phyloP scores from a whole-genome alignment of 345 rosid species.

The Citrus cavaleriei region DNA sequence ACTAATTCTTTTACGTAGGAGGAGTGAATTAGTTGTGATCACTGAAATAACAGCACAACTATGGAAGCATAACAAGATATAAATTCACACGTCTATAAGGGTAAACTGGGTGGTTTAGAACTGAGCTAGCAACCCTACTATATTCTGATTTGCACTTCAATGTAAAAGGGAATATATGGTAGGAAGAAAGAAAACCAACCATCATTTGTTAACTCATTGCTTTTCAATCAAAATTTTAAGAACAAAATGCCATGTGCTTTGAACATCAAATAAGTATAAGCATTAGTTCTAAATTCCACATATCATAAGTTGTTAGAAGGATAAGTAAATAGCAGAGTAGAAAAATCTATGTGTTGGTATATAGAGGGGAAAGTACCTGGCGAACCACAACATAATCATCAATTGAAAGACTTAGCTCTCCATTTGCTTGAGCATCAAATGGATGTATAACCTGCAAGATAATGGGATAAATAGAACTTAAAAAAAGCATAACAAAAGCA shows the following conservation, averaged over 20 bases:
- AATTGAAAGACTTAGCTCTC: conserved; percentile 69
- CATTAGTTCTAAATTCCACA: not conserved
- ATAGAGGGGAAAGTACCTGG: conserved; percentile 43
- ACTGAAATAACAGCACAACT: too few species aligned
- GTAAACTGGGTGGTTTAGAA: not conserved
- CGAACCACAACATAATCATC: conserved; percentile 81
- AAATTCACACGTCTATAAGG: not conserved
- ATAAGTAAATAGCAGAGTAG: not conserved
- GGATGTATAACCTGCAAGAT: conserved; percentile 69
- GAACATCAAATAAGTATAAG: not conserved
- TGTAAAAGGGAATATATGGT: not conserved
- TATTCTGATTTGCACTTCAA: not conserved
- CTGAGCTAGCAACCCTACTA: not conserved
- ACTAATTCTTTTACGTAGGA: not conserved
- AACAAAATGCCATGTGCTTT: not conserved
- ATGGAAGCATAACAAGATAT: too few species aligned
- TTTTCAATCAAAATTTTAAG: not conserved
- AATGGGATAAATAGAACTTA: not conserved
- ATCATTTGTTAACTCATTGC: not conserved
- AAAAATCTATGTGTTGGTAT: not conserved
- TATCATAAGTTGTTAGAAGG: not conserved
- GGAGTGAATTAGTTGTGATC: not conserved
- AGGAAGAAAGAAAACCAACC: not conserved
- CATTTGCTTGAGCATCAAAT: conserved; percentile 87
- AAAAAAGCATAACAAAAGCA: not conserved